Base-by-base conservation (phyloP, 2,329 filamentous ascomycete species). In the Chaetomium strumarium region DNA sequence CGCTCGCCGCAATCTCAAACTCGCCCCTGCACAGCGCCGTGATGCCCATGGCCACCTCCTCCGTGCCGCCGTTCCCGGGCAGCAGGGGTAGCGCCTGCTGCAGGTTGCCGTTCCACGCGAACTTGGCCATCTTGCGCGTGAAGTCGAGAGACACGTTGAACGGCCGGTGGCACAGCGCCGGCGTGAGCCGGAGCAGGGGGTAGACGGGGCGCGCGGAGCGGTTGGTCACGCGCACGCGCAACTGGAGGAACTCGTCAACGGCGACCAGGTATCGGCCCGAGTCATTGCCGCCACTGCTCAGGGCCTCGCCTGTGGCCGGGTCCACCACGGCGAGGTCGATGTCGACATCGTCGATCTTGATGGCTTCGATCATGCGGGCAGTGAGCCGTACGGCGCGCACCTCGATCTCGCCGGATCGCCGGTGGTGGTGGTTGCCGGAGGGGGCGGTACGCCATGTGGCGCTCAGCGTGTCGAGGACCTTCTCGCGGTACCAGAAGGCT, bases 401-500 rank as follows among this genome's bases (percentile, higher is more conserved):
- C 64, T 95, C 89, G 47, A 96, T 79, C 1, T 74, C 75, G 2
- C 91, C 91, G 42, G 73, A 71, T 37, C 85, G 77, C 42, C 72
- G 1, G 73, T 72, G 1, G 74, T 73, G 1, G 73, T 72, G 1
- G 74, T 73, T 1, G 60, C 73, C 0, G 4, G 13, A 11, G 2
- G 34, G 9, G 14, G 29, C 16, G 12, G 81, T 81, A 51, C 74
- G 80, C 91, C 91, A 96, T 0, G 76, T 80, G 0, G 85, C 90
- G 24, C 76, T 77, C 10, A 96, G 71, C 39, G 76, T 75, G 55
- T 86, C 84, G 3, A 96, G 77, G 2, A 96, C 78, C 64, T 82
- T 83, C 67, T 95, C 88, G 14, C 90, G 82, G 67, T 90, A 96
- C 91, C 91, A 96, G 67, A 96, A 96, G 0, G 85, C 83, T 70